Conservation (phyloP, 2,329 filamentous ascomycete genomes). For the Curvularia sp. region DNA sequence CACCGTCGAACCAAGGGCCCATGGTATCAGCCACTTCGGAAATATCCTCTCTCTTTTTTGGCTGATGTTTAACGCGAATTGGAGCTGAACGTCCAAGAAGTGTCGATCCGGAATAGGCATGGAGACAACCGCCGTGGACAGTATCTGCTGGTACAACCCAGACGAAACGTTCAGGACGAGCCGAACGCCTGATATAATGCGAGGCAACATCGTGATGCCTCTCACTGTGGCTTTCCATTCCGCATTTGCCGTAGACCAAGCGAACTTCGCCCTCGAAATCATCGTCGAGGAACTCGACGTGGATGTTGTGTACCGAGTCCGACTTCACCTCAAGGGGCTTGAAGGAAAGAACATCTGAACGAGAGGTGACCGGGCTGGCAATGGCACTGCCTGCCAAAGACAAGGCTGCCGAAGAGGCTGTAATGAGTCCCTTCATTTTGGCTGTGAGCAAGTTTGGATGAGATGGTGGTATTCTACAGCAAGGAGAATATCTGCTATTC, state of each 20-base stretch:
- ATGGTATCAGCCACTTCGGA: slow-evolving; percentile 61
- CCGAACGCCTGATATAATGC: slow-evolving; percentile 43
- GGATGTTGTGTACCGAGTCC: slow-evolving; percentile 58
- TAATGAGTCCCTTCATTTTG: slow-evolving; percentile 38
- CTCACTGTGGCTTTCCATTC: slow-evolving; percentile 44
- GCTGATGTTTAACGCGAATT: slow-evolving; percentile 47
- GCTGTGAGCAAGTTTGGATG: slow-evolving; percentile 3
- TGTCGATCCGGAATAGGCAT: slow-evolving; percentile 52
- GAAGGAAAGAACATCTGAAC: slow-evolving; percentile 41
- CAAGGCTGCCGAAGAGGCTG: slow-evolving; percentile 36
- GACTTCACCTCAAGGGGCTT: slow-evolving; percentile 45
- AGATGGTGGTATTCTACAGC: slow-evolving; percentile 2
- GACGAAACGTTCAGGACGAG: slow-evolving; percentile 55
- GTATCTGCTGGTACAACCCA: slow-evolving; percentile 56
- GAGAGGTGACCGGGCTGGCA: slow-evolving; percentile 27
- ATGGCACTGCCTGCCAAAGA: slow-evolving; percentile 34
- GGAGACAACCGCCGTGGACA: slow-evolving; percentile 52
- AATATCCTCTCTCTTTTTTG: slow-evolving; percentile 49
- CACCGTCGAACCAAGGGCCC: slow-evolving; percentile 72
- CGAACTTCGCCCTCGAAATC: slow-evolving; percentile 54
- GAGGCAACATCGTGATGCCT: slow-evolving; percentile 55
- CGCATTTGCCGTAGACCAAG: slow-evolving; percentile 56
- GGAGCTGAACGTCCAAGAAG: slow-evolving; percentile 54
- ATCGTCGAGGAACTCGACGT: slow-evolving; percentile 53
- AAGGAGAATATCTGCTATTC: slow-evolving; percentile 9